Base-by-base conservation (phyloP, 441 rosid species). In the Arabidopsis hybrid region DNA sequence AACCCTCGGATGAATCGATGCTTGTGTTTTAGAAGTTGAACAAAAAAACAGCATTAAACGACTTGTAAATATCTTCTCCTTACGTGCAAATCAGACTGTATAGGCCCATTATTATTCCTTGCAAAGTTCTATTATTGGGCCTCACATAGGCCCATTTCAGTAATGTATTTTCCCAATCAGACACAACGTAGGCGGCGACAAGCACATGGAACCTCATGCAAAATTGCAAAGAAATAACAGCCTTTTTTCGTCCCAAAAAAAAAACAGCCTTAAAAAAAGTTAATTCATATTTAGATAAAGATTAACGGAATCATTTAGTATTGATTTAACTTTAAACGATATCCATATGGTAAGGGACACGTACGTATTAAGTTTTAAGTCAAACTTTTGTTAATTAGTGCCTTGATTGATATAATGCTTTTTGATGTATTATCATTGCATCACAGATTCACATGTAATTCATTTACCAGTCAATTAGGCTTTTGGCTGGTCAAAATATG, bases 401-500 rank as follows among this genome's bases (percentile, higher is more conserved):
- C 68, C 43, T 51, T 32, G 40, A 70, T n/a, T 38, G 4, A 38
- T 52, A 52, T 47, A 51, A 61, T 49, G 1, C 3, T 17, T 12
- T 46, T 21, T 42, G 0, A 60, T 42, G n/a, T 72, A 55, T 43
- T 13, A 45, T 45, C 64, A 55, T 65, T 17, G 46, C 63, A 72
- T 36, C 14, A 18, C 26, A 74, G 58, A 52, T 32, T 36, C 14
- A 18, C 16, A 74, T 66, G 60, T 32, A 12, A 31, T 39, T 67
- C 67, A 60, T 17, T 74, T 16, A 14, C 32, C 62, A 13, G 62
- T 55, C 32, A 67, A 40, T 67, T 29, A 55, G 62, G 72, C 72
- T 67, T 67, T 67, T 67, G 62, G 32, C 52, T 55, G 62, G 52
- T 40, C 17, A 55, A 67, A 40, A 47, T 14, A 55, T 67, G 61